These are phyloP conservation scores for Trichophyton verrucosum DNA, from an alignment of 2,329 filamentous ascomycete species.

Conservation along the genomic window DNA sequence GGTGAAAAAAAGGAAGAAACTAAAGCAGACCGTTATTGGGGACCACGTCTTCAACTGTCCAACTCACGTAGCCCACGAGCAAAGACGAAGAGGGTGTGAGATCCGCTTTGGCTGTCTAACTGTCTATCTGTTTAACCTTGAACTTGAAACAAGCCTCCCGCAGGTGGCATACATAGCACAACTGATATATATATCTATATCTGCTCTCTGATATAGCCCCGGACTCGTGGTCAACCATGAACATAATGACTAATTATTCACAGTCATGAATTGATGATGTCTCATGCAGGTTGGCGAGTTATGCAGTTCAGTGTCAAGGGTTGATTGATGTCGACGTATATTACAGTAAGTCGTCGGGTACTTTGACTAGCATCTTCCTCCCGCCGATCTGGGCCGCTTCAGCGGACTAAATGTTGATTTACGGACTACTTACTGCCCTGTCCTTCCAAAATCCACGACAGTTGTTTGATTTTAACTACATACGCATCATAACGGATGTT, in stretches of 20 bases:
- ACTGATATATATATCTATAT: neutral
- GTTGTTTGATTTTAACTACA: neutral
- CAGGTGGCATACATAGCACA: neutral
- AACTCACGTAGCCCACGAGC: neutral
- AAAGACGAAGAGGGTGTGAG: neutral
- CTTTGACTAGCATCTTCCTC: neutral
- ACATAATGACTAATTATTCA: neutral
- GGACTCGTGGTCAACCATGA: neutral
- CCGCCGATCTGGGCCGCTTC: neutral
- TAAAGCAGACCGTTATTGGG: neutral
- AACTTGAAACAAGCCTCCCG: constrained; percentile 3
- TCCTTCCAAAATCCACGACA: no score
- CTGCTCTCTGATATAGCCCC: neutral
- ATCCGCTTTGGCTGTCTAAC: neutral
- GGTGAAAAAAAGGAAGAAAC: neutral
- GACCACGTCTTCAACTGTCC: neutral
- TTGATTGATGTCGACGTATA: neutral
- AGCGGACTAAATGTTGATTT: neutral
- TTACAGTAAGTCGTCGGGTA: neutral
- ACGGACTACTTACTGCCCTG: neutral
- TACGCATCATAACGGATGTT: neutral
- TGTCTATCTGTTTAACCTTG: neutral
- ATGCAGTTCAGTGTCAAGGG: neutral
- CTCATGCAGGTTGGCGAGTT: neutral
- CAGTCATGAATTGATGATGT: neutral